A percentile compares a stretch with the other conserved stretches of the same genome.
phyloP scores from a whole-genome alignment of 139 green algal species.

The Tetradesmus obliquus region DNA sequence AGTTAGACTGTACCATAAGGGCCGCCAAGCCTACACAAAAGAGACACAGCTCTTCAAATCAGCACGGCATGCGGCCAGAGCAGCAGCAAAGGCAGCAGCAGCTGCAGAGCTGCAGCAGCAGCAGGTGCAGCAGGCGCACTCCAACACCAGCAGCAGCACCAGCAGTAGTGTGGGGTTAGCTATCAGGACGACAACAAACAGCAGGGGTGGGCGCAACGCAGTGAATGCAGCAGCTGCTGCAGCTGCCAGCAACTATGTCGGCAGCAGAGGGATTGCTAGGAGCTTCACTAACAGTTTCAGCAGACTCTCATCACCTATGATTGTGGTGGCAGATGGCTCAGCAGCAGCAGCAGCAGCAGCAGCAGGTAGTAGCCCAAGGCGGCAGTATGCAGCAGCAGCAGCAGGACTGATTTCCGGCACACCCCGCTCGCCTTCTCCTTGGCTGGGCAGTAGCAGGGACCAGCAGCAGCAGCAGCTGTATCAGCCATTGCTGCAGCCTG shows the following conservation, averaged over 20 bases:
- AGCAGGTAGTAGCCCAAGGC: background rate
- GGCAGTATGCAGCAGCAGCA: background rate
- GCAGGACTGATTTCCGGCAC: background rate
- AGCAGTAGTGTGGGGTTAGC: background rate
- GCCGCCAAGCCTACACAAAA: background rate
- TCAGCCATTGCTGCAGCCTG: background rate
- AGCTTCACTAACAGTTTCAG: slow-evolving; percentile 14
- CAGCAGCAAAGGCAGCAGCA: slow-evolving; percentile 9
- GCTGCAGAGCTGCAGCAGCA: background rate
- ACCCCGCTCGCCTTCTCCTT: background rate
- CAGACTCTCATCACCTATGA: background rate
- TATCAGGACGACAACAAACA: background rate
- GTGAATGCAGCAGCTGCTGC: background rate
- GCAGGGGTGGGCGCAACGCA: background rate
- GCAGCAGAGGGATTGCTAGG: background rate
- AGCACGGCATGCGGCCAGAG: slow-evolving; percentile 17
- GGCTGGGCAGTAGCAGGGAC: background rate
- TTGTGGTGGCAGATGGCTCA: background rate
- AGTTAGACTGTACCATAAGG: background rate
- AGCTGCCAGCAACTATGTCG: background rate
- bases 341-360: background rate
- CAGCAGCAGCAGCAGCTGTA: slow-evolving; percentile 3
- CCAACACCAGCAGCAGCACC: background rate
- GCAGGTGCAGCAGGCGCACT: background rate
- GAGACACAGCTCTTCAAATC: slow-evolving; percentile 14